A percentile compares a stretch with the other conserved stretches of the same genome.
phyloP scores from a whole-genome alignment of 768 basidiomycete genomes.

The Lyophyllum atratum region DNA sequence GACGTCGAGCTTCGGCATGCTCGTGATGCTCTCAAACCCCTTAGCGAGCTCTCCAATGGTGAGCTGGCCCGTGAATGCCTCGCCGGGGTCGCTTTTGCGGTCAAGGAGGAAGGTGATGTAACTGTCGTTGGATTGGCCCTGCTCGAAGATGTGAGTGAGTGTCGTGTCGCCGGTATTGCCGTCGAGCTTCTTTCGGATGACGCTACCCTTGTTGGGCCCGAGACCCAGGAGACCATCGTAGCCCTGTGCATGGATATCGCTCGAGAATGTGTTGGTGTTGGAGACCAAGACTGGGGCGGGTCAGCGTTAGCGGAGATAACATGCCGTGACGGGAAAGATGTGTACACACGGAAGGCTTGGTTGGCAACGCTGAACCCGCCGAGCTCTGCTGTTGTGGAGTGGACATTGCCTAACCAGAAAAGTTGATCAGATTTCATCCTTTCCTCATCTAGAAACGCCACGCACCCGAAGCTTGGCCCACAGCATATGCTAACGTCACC shows the following conservation, averaged over 20 bases:
- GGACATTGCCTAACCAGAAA: constrained; percentile 50
- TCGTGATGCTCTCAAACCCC: constrained; percentile 61
- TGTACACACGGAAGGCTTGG: constrained; percentile 67
- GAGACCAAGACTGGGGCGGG: constrained; percentile 55
- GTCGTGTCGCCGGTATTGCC: constrained; percentile 53
- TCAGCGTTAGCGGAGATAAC: constrained; percentile 6
- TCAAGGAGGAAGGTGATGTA: constrained; percentile 72
- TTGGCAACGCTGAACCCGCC: constrained; percentile 58
- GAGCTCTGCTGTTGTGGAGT: constrained; percentile 52
- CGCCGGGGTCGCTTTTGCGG: constrained; percentile 55
- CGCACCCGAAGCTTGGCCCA: constrained; percentile 64
- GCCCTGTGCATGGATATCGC: constrained; percentile 59
- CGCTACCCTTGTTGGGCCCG: constrained; percentile 74
- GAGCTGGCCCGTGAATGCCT: constrained; percentile 47
- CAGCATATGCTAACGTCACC: constrained; percentile 64
- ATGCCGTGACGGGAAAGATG: constrained; percentile 1
- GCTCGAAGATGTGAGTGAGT: constrained; percentile 66
- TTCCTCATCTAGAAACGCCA: neutral
- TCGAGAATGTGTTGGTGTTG: constrained; percentile 64
- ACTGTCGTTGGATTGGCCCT: constrained; percentile 54
- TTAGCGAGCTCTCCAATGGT: constrained; percentile 67
- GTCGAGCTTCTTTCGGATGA: constrained; percentile 58
- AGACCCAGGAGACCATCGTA: constrained; percentile 76
- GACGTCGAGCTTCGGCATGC: constrained; percentile 65
- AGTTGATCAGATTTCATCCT: neutral